A percentile compares a stretch with the other conserved stretches of the same genome.
These are phyloP conservation scores for Brassica carinata DNA, from an alignment of 345 rosid genomes.

Conservation along the genomic window DNA sequence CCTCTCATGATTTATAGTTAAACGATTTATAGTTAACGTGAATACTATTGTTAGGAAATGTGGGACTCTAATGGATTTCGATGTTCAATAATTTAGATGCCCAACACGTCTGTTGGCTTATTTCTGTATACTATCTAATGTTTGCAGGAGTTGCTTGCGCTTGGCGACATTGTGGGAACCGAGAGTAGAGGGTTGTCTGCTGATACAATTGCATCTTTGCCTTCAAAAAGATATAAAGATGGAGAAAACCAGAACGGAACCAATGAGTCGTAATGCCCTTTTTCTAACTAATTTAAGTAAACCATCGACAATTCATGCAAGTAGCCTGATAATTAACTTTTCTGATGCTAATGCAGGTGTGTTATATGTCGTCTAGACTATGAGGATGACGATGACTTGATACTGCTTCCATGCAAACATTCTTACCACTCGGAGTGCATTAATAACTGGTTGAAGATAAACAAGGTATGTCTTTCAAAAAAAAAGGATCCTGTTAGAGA, in stretches of 20 bases:
- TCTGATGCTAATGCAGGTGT: slow-evolving; percentile 58
- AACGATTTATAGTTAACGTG: not conserved
- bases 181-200: slow-evolving; percentile 94
- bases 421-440: slow-evolving; percentile 94
- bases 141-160: slow-evolving; percentile 83
- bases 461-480: slow-evolving; percentile 51
- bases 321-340: slow-evolving; percentile 2
- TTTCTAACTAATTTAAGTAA: slow-evolving; percentile 11
- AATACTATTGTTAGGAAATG: not conserved
- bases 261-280: slow-evolving; percentile 75
- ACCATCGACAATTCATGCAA: not conserved
- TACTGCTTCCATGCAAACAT: slow-evolving; percentile 88
- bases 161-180: slow-evolving; percentile 86
- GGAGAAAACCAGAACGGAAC: slow-evolving; percentile 80
- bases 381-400: slow-evolving; percentile 81
- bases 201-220: slow-evolving; percentile 74
- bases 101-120: not conserved
- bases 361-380: slow-evolving; percentile 90
- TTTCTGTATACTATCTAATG: not conserved
- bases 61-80: slow-evolving; percentile 1
- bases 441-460: slow-evolving; percentile 92
- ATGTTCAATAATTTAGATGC: not conserved
- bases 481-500: not conserved
- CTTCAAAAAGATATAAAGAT: slow-evolving; percentile 64
- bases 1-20: not conserved